Base-by-base conservation (phyloP, 176 grass and related monocot genomes). In the Eragrostis curvula region DNA sequence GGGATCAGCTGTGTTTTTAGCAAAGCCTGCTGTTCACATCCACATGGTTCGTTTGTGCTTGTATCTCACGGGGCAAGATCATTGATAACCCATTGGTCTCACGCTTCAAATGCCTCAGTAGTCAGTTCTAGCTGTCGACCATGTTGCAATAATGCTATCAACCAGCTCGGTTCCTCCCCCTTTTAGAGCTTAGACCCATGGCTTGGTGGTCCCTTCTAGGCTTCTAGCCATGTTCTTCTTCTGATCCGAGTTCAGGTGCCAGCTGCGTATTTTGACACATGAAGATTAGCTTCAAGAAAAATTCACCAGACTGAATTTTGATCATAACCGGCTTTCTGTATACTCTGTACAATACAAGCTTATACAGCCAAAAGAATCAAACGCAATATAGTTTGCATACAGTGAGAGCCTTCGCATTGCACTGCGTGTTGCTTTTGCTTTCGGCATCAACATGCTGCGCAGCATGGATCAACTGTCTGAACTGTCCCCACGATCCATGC, bases 61-160 rank as follows among this genome's bases (percentile, higher is more conserved):
- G 76, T 66, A 46, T 56, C 73, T 78, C 79, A 73, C 73, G 40
- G 48, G 82, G 66, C 78, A 66, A 67, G 78, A 85, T 82, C 71
- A 89, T 82, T 70, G 45, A 85, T 66, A 77, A 17, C 88, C 71
- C 47, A 28, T 47, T 65, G 66, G 83, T 77, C 50, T 85, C 57
- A 85, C 51, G 28, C 78, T 71, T 66, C 83, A 89, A 81, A 85
- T 73, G 67, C 43, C 73, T 49, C 48, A 14, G 11, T 61, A 61
- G 58, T 61, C 58, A 73, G 59, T 60, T 73, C 79, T 71, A 83
- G 79, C 83, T 90, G 83, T 66, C 73, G 30, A 83, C 50, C 84
- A 68, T 90, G 88, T 78, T 78, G 79, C 83, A 73, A 86, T 90
- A 79, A 83, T 90, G 82, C 58, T 71, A 66, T 85, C 83, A 77